Conservation (phyloP, 116 monocot species). For the Papilionanthe hybrid region DNA sequence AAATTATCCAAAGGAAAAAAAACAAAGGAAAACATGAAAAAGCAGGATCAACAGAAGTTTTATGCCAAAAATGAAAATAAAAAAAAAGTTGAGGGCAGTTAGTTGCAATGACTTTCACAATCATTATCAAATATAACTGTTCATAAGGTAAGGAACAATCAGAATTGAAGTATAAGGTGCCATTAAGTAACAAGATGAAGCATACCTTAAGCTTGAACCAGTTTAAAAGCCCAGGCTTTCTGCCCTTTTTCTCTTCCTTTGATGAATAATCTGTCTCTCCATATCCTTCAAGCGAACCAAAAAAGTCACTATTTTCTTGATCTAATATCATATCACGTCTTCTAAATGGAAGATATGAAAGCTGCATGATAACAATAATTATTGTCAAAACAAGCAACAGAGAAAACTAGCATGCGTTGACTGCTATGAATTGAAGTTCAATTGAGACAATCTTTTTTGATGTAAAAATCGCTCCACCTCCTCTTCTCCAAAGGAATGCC, state of each 20-base stretch:
- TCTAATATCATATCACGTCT: constrained; percentile 83
- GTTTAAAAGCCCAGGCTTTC: constrained; percentile 76
- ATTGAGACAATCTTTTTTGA: not conserved
- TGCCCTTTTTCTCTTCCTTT: constrained; percentile 71
- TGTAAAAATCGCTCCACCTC: constrained; percentile 48
- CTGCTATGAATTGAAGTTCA: not conserved
- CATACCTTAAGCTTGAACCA: constrained; percentile 86
- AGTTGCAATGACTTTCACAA: not conserved
- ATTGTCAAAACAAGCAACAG: not conserved
- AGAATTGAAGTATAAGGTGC: not conserved
- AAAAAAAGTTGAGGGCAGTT: not conserved
- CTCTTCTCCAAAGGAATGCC: constrained; percentile 98
- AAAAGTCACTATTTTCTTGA: constrained; percentile 56
- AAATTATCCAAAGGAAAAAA: not conserved
- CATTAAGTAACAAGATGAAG: not conserved
- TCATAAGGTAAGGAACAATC: not conserved
- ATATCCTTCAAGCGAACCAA: constrained; percentile 54
- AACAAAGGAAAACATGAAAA: not conserved
- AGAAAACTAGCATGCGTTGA: constrained; percentile 7
- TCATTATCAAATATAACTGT: not conserved
- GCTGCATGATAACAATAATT: constrained; percentile 44
- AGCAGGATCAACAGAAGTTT: too few species aligned
- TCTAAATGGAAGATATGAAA: constrained; percentile 91
- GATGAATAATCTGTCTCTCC: constrained; percentile 57
- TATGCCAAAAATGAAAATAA: too few species aligned